Evolutionary conservation across 495 filamentous ascomycete species (phyloP).

Genomic region (Penicillium fimorum): DNA sequence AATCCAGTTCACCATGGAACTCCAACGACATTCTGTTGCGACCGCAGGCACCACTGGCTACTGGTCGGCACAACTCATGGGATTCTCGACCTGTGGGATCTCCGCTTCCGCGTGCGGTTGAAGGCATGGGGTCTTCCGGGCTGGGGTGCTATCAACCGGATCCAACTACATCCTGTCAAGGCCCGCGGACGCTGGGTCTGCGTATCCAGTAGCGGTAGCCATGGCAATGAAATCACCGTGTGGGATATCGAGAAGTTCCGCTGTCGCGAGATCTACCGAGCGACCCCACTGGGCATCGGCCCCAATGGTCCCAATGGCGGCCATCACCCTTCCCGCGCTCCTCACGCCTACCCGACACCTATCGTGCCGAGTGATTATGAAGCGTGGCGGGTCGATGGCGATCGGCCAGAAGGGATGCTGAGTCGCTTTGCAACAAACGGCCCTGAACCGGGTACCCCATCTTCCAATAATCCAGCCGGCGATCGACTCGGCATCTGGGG

Average conservation of each 20-base stretch:
- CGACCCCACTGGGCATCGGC: constrained; percentile 34
- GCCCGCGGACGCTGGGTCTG: constrained; percentile 77
- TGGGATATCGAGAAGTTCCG: constrained; percentile 93
- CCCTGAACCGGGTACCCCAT: constrained; percentile 36
- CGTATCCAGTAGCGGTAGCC: constrained; percentile 82
- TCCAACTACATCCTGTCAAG: constrained; percentile 74
- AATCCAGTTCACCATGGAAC: constrained; percentile 95
- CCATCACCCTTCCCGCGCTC: constrained; percentile 30
- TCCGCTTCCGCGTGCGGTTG: constrained; percentile 83
- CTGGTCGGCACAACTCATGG: constrained; percentile 90
- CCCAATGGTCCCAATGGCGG: constrained; percentile 21
- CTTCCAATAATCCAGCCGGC: constrained; percentile 38
- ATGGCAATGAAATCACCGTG: constrained; percentile 82
- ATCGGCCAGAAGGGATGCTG: constrained; percentile 84
- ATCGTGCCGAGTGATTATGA: constrained; percentile 70
- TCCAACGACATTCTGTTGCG: constrained; percentile 87
- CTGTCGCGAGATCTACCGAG: constrained; percentile 86
- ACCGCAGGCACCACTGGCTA: constrained; percentile 83
- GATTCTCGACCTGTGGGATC: constrained; percentile 91
- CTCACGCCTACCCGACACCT: constrained; percentile 41
- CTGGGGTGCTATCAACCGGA: constrained; percentile 74
- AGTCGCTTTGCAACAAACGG: constrained; percentile 73
- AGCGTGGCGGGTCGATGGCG: constrained; percentile 86
- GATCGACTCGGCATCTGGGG: constrained; percentile 59
- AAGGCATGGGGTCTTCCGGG: constrained; percentile 88